These are phyloP conservation scores for Hippophae tibetana DNA, from an alignment of 306 rosid species.

Conservation along the genomic window DNA sequence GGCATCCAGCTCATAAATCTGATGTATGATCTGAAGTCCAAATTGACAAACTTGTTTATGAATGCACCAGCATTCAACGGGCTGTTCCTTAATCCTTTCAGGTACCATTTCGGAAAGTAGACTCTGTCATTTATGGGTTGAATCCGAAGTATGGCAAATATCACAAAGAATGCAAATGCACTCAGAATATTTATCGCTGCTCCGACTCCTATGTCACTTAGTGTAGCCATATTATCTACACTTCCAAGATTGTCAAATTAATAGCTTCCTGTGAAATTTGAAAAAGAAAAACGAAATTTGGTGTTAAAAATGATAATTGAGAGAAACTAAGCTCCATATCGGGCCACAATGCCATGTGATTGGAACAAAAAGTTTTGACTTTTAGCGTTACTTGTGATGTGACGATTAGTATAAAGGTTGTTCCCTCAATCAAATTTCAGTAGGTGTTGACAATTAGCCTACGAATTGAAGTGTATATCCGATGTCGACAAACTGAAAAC, in stretches of 20 bases:
- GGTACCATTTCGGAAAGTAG: constrained; percentile 96
- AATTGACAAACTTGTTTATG: constrained; percentile 70
- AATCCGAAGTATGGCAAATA: constrained; percentile 78
- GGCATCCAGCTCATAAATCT: constrained; percentile 92
- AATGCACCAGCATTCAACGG: constrained; percentile 59
- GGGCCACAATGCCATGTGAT: no score
- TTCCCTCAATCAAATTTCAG: no score
- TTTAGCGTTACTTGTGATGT: no score
- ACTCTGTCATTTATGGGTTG: constrained; percentile 93
- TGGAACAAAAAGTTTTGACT: no score
- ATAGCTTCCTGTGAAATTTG: constrained; percentile 4
- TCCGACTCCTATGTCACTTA: constrained; percentile 72
- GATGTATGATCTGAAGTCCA: constrained; percentile 71
- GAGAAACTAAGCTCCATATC: neutral
- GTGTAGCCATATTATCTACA: constrained; percentile 51
- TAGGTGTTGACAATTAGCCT: no score
- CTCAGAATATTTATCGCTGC: constrained; percentile 82
- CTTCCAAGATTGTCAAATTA: neutral
- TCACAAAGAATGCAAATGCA: constrained; percentile 61
- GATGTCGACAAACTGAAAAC: no score
- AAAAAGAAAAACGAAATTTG: neutral
- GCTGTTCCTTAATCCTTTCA: constrained; percentile 76
- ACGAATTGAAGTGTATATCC: no score
- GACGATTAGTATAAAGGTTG: no score
- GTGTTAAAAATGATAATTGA: neutral